Percentiles rank a stretch among this genome's conserved stretches.
phyloP scores from a whole-genome alignment of 495 filamentous ascomycete species.

The Penicillium alfredii region DNA sequence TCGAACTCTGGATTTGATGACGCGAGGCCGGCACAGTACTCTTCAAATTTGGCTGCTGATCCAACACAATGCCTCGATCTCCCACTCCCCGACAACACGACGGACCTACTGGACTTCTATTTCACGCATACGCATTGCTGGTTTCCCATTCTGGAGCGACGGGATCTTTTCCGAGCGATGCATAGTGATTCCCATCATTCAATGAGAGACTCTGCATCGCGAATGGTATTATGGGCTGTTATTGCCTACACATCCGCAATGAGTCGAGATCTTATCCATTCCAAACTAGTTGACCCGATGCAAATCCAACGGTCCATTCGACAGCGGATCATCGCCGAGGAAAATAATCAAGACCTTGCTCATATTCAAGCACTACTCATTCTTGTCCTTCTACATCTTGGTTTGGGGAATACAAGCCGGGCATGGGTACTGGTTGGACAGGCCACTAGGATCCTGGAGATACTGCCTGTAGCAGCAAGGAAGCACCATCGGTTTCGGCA shows the following conservation, averaged over 20 bases:
- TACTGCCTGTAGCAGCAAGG: constrained; percentile 2
- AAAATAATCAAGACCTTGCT: constrained; percentile 38
- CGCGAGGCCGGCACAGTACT: background rate
- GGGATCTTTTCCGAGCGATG: constrained; percentile 39
- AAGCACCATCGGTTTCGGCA: constrained; percentile 14
- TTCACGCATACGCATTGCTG: constrained; percentile 60
- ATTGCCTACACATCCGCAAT: constrained; percentile 12
- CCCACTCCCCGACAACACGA: constrained; percentile 11
- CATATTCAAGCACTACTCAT: constrained; percentile 53
- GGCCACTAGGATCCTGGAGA: constrained; percentile 43
- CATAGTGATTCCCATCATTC: constrained; percentile 5
- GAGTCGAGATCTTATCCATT: no score
- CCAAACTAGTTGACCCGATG: no score
- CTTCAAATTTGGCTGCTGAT: background rate
- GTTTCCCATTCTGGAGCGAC: constrained; percentile 60
- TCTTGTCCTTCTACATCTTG: constrained; percentile 47
- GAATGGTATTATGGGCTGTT: constrained; percentile 18
- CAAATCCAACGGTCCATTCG: constrained; percentile 14
- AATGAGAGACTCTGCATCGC: constrained; percentile 17
- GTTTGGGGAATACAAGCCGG: constrained; percentile 27
- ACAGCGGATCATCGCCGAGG: constrained; percentile 2
- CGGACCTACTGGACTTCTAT: constrained; percentile 52
- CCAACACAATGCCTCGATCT: constrained; percentile 1
- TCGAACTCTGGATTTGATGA: background rate
- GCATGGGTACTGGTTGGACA: constrained; percentile 50